Conservation (phyloP, 768 basidiomycete species). For the Tephrocybe sp. region DNA sequence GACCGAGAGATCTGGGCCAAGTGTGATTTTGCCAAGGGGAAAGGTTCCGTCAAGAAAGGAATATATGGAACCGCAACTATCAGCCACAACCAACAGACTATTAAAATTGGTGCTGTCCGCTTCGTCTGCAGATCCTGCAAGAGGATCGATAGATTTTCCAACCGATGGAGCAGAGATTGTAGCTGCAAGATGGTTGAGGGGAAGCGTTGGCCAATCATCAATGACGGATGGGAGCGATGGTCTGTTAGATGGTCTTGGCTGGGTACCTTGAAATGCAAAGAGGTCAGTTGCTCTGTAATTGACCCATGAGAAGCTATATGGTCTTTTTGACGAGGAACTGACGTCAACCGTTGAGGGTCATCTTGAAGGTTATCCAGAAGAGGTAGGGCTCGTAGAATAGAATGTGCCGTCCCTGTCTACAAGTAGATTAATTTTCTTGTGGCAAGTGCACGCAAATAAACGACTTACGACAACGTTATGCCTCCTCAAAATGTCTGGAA, state of each 20-base stretch:
- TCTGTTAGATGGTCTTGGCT: conserved; percentile 46
- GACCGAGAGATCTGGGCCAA: conserved; percentile 33
- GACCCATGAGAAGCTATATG: conserved; percentile 14
- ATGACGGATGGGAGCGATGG: conserved; percentile 59
- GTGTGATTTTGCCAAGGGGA: conserved; percentile 55
- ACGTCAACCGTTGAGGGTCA: conserved; percentile 69
- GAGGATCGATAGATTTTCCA: conserved; percentile 28
- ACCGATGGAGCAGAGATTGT: conserved; percentile 54
- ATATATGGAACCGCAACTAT: conserved; percentile 57
- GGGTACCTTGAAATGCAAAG: conserved; percentile 77
- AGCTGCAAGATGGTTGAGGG: conserved; percentile 51
- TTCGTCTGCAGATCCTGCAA: conserved; percentile 36
- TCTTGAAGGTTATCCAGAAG: conserved; percentile 71
- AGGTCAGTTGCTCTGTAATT: conserved; percentile 67
- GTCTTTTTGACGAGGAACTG: conserved; percentile 25
- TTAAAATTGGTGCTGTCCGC: conserved; percentile 55
- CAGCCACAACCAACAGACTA: conserved; percentile 64
- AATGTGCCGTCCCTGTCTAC: conserved; percentile 79
- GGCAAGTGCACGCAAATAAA: conserved; percentile 1
- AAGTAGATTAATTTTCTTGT: conserved; percentile 9
- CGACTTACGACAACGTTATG: conserved; percentile 58
- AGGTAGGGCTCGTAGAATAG: conserved; percentile 67
- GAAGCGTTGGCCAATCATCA: conserved; percentile 67
- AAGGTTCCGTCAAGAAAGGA: conserved; percentile 78
- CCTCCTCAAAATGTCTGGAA: conserved; percentile 79